Percentiles rank a stretch among this genome's conserved stretches.
phyloP scores from a whole-genome alignment of 768 basidiomycete genomes.

The Suillus luteus region DNA sequence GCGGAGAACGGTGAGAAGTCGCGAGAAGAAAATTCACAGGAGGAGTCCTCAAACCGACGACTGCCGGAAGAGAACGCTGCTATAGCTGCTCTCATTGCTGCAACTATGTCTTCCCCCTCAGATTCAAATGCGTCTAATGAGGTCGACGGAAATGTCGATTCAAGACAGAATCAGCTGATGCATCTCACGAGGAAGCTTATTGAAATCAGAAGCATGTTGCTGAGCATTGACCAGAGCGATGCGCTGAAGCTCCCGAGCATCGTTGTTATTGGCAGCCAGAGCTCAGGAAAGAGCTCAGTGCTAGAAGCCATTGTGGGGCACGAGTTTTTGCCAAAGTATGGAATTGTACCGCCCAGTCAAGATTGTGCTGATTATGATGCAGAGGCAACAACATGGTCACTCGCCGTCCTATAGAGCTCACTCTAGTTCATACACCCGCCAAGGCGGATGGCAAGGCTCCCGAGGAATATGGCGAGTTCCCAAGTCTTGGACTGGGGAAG shows the following conservation, averaged over 20 bases:
- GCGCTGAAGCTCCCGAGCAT: constrained; percentile 94
- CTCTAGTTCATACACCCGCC: constrained; percentile 85
- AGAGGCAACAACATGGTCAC: constrained; percentile 99
- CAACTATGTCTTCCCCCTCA: constrained; percentile 76
- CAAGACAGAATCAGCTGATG: constrained; percentile 82
- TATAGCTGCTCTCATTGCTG: constrained; percentile 75
- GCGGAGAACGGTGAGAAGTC: constrained; percentile 34
- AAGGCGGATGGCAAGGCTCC: constrained; percentile 49
- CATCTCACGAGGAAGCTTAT: constrained; percentile 93
- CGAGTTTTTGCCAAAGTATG: constrained; percentile 97
- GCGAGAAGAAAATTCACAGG: constrained; percentile 33
- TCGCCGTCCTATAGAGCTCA: constrained; percentile 95
- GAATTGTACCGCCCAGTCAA: constrained; percentile 16
- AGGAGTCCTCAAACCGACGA: constrained; percentile 39
- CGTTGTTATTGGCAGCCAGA: constrained; percentile 97
- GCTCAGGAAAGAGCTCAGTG: constrained; percentile 97
- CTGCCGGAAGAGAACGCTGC: constrained; percentile 58
- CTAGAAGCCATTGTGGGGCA: constrained; percentile 97
- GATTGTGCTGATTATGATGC: constrained; percentile 11
- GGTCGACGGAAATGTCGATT: constrained; percentile 42
- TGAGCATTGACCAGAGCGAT: constrained; percentile 95
- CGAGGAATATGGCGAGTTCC: constrained; percentile 93
- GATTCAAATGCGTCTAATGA: constrained; percentile 47
- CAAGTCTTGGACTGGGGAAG: constrained; percentile 83
- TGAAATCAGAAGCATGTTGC: constrained; percentile 91